Conservation (phyloP, 2,329 filamentous ascomycete species). For the Sporothrix brasiliensis region DNA sequence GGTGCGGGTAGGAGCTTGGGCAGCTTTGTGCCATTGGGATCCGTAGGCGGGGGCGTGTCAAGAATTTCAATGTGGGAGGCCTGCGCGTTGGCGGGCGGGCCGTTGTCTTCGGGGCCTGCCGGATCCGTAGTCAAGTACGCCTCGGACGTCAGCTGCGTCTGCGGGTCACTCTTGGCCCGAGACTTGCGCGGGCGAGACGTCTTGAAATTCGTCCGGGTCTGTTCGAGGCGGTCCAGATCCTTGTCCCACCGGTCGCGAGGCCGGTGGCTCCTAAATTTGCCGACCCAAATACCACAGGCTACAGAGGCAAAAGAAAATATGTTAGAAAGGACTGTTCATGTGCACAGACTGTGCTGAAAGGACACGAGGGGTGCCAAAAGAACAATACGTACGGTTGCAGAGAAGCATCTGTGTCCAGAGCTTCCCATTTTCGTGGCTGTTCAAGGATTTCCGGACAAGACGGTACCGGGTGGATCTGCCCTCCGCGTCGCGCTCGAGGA, state of each 20-base stretch:
- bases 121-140: conserved; percentile 59
- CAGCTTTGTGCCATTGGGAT: neutral
- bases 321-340: conserved; percentile 21
- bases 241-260: conserved; percentile 83
- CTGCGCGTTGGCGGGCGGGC: neutral
- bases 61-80: neutral
- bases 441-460: conserved; percentile 74
- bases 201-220: conserved; percentile 49
- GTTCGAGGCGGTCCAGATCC: conserved; percentile 55
- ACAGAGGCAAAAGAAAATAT: conserved; percentile 21
- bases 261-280: conserved; percentile 82
- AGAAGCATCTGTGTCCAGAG: conserved; percentile 72
- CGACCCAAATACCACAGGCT: conserved; percentile 93
- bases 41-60: neutral
- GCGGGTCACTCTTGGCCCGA: conserved; percentile 53
- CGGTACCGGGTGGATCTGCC: conserved; percentile 69
- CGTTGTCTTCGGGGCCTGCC: conserved; percentile 50
- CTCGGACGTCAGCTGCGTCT: conserved; percentile 56
- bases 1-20: neutral
- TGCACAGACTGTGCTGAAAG: too few species aligned
- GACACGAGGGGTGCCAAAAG: neutral
- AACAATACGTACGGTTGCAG: conserved; percentile 74
- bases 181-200: conserved; percentile 53
- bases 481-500: conserved; percentile 64
- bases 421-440: conserved; percentile 63